These are phyloP conservation scores for Peziza echinospora DNA, from an alignment of 495 filamentous ascomycete genomes.

Conservation along the genomic window DNA sequence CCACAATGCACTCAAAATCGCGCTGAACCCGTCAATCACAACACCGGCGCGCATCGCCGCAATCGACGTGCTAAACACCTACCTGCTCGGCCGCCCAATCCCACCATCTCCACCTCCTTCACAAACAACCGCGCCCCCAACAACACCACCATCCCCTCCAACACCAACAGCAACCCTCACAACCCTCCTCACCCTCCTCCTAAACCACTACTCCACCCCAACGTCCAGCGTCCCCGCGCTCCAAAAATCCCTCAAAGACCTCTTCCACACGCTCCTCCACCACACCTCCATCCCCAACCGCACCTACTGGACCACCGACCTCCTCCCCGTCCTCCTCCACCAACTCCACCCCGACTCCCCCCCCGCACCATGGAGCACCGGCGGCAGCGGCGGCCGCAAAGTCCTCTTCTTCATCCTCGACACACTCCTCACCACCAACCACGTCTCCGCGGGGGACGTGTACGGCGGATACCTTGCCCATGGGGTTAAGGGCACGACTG, in stretches of 20 bases:
- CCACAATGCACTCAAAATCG: no score
- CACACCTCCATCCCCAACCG: neutral
- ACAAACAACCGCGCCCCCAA: constrained; percentile 7
- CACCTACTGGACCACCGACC: neutral
- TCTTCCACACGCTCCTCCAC: constrained; percentile 8
- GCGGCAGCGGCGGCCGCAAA: constrained; percentile 3
- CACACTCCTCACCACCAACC: constrained; percentile 2
- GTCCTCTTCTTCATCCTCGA: constrained; percentile 14
- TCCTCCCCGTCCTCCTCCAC: neutral
- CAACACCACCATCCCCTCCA: constrained; percentile 7
- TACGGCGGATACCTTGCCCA: no score
- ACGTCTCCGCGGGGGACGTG: neutral
- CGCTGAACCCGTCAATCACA: no score
- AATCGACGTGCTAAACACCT: constrained; percentile 12
- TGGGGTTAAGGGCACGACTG: no score
- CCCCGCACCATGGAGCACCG: neutral
- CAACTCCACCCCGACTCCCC: neutral
- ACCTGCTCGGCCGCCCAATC: constrained; percentile 9
- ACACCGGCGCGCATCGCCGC: constrained; percentile 11
- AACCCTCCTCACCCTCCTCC: neutral
- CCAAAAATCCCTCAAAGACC: constrained; percentile 4
- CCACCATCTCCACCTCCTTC: constrained; percentile 4
- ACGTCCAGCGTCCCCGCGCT: neutral
- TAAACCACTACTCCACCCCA: neutral
- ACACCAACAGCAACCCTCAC: constrained; percentile 9